phyloP scores from a whole-genome alignment of 257 asterid genomes.

The Datura wrightii region DNA sequence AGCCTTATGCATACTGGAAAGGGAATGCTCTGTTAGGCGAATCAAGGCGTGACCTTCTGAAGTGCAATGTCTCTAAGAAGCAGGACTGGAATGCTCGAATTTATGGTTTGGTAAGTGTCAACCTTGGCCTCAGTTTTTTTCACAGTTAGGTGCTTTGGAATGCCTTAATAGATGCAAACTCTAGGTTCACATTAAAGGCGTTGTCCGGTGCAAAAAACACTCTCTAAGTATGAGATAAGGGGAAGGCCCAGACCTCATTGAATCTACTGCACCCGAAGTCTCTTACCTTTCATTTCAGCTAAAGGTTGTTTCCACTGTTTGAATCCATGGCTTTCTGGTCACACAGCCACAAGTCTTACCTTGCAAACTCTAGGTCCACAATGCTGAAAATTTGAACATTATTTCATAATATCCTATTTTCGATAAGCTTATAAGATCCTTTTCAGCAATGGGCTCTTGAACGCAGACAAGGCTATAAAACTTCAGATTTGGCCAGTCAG shows the following conservation, averaged over 20 bases:
- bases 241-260: neutral
- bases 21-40: conserved; percentile 56
- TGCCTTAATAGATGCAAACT: neutral
- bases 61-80: conserved; percentile 60
- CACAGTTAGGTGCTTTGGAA: neutral
- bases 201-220: neutral
- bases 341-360: neutral
- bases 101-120: conserved; percentile 56
- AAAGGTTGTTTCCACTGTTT: neutral
- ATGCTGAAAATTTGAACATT: neutral
- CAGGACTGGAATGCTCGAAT: conserved; percentile 66
- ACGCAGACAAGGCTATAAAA: conserved; percentile 61
- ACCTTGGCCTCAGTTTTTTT: neutral
- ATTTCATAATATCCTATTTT: neutral
- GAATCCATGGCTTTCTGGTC: neutral
- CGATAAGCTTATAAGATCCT: neutral
- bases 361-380: neutral
- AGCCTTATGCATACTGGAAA: conserved; percentile 89
- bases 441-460: conserved; percentile 71
- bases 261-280: neutral
- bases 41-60: conserved; percentile 49
- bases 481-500: conserved; percentile 64
- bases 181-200: neutral
- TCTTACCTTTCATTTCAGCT: neutral
- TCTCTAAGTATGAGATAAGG: neutral